A percentile compares a stretch with the other conserved stretches of the same genome.
phyloP scores from a whole-genome alignment of 805 yeast genomes.

The Saturnispora sekii region DNA sequence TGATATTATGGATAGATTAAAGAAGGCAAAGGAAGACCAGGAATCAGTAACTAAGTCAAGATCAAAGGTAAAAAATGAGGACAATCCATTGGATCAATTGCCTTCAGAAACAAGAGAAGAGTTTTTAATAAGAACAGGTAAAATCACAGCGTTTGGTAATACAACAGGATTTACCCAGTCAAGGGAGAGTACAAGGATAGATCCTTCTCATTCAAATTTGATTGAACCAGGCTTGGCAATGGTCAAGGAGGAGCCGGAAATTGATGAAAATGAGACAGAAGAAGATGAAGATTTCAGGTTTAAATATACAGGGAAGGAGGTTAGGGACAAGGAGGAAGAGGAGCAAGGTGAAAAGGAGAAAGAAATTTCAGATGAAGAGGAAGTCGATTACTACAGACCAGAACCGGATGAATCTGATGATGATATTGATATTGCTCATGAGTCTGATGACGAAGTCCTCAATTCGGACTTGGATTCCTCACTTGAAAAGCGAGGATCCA shows the following conservation, averaged over 20 bases:
- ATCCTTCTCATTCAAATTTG: conserved; percentile 33
- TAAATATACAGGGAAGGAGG: conserved; percentile 3
- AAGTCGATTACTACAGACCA: not conserved
- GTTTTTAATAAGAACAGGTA: conserved; percentile 77
- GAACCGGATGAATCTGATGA: conserved; percentile 17
- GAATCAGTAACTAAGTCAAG: not conserved
- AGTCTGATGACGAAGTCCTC: conserved; percentile 11
- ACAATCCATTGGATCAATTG: conserved; percentile 21
- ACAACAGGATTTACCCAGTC: conserved; percentile 44
- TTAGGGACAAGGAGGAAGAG: conserved; percentile 14
- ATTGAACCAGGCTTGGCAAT: conserved; percentile 40
- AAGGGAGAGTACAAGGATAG: conserved; percentile 18
- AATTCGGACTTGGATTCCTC: not conserved
- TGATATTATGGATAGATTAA: conserved; percentile 42
- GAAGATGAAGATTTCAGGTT: not conserved
- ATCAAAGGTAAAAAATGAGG: conserved; percentile 9
- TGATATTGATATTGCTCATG: conserved; percentile 1
- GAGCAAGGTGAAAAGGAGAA: conserved; percentile 19
- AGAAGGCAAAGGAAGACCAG: conserved; percentile 17
- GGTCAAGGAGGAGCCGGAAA: conserved; percentile 8
- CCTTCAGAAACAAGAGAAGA: conserved; percentile 77
- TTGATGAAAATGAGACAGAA: conserved; percentile 9
- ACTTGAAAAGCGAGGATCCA: conserved; percentile 3
- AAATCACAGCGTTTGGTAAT: conserved; percentile 87
- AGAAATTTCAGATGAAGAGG: conserved; percentile 7